Evolutionary conservation across 306 rosid species (phyloP), one percentile per base, ranked within the genome.

Genomic region (Pueraria montana): DNA sequence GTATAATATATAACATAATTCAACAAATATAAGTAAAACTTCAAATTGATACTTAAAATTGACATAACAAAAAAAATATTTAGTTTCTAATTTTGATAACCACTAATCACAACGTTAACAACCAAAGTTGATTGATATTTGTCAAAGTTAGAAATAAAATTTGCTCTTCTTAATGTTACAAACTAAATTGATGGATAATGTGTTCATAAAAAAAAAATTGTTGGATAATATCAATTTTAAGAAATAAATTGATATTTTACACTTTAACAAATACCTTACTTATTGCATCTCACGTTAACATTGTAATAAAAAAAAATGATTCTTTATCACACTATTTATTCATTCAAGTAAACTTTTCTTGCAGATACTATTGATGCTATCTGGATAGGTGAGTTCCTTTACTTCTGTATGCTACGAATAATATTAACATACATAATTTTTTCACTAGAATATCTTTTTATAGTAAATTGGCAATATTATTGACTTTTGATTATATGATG

Each of bases 351-450:
- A 18, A 1, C 2, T 66, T n/a, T n/a, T 36, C 13, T 38, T 66
- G 49, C 49, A 66, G 72, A 8, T 1, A 66, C 13, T 34, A 36
- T 66, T 9, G 0, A 9, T 18, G 49, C 24, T 66, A 18, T 18
- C 16, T 36, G 49, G 72, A 38, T 66, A 66, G 72, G 72, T 66
- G 27, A 70, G 76, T 70, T 70, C 40, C 4, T 20, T 32, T 40
- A 18, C 53, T 64, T 16, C 70, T 32, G 6, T 64, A 14, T 14
- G 13, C 21, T 63, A 13, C 8, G 5, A 2, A 17, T 5, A 34
- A 34, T 34, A 34, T 3, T 34, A 34, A 34, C 38, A 3, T 2
- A 3, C 6, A 0, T 0, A 34, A 34, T 34, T 34, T 34, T 34
- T 34, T 34, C 3, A 34, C 38, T 2, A 34, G 38, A 34, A 34